Evolutionary conservation across 176 grass and related monocot genomes (phyloP).

Genomic region (Elymus sibiricus): DNA sequence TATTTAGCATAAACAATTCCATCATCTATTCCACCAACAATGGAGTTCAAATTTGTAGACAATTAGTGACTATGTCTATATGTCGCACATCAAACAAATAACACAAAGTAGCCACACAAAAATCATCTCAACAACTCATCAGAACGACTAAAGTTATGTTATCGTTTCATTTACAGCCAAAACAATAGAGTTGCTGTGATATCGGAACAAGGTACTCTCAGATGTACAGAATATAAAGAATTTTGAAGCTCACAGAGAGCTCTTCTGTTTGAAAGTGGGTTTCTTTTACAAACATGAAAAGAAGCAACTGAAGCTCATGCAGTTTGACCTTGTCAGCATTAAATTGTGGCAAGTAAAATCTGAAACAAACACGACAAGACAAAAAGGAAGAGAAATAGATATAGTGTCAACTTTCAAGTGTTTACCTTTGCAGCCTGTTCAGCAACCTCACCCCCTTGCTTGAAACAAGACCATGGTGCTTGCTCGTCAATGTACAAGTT

Average conservation of each 20-base stretch:
- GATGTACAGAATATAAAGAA: neutral
- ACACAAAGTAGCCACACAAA: neutral
- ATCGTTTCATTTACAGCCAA: neutral
- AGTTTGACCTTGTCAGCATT: conserved; percentile 1
- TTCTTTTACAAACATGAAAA: conserved; percentile 7
- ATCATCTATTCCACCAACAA: neutral
- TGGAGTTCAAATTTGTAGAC: neutral
- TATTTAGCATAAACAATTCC: neutral
- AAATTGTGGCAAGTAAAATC: neutral
- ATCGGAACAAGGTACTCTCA: neutral
- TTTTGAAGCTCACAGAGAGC: neutral
- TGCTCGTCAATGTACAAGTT: conserved; percentile 84
- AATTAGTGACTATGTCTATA: neutral
- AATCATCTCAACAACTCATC: neutral
- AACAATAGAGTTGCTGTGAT: neutral
- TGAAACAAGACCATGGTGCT: conserved; percentile 94
- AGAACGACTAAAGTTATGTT: neutral
- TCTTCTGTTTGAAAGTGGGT: neutral
- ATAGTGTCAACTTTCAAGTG: neutral
- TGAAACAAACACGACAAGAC: neutral
- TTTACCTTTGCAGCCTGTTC: conserved; percentile 90
- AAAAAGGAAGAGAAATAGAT: neutral
- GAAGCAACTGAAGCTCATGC: neutral
- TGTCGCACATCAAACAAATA: neutral
- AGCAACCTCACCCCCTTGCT: conserved; percentile 74